Percentiles rank a stretch among this genome's conserved stretches.
These are phyloP conservation scores for Aristolochia californica DNA, from an alignment of 164 flowering plant species.

Conservation along the genomic window DNA sequence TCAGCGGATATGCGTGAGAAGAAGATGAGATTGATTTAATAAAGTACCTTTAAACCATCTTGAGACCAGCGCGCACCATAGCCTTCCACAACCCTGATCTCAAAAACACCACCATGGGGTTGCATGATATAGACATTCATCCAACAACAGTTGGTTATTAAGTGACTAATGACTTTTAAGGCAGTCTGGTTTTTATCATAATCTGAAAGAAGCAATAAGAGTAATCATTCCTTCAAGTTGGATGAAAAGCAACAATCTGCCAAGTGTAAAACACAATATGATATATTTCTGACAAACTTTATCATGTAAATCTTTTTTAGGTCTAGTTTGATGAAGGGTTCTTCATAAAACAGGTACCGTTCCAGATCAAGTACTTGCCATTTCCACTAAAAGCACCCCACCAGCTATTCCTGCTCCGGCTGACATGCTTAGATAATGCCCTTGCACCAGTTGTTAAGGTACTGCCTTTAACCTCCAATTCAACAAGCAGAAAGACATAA, in stretches of 20 bases:
- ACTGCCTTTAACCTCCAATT: conserved; percentile 48
- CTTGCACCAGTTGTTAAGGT: conserved; percentile 61
- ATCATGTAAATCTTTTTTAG: background rate
- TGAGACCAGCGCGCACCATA: conserved; percentile 85
- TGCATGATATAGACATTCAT: conserved; percentile 54
- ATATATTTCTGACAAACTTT: background rate
- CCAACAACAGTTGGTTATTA: conserved; percentile 55
- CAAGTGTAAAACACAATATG: background rate
- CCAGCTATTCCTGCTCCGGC: conserved; percentile 39
- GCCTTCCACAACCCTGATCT: conserved; percentile 60
- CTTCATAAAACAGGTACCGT: background rate
- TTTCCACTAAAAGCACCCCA: conserved; percentile 62
- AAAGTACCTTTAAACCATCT: conserved; percentile 58
- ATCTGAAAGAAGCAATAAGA: conserved; percentile 29
- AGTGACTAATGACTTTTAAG: conserved; percentile 25
- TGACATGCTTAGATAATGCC: conserved; percentile 68
- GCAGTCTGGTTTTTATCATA: conserved; percentile 48
- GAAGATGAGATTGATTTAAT: background rate
- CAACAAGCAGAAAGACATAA: conserved; percentile 6
- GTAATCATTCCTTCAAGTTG: background rate
- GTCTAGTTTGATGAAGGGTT: background rate
- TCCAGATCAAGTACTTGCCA: conserved; percentile 28
- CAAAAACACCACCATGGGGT: conserved; percentile 63
- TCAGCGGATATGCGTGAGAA: background rate
- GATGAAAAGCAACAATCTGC: background rate